Evolutionary conservation across 1,284 basidiomycete genomes (phyloP).

Genomic region (Cronartium quercuum): DNA sequence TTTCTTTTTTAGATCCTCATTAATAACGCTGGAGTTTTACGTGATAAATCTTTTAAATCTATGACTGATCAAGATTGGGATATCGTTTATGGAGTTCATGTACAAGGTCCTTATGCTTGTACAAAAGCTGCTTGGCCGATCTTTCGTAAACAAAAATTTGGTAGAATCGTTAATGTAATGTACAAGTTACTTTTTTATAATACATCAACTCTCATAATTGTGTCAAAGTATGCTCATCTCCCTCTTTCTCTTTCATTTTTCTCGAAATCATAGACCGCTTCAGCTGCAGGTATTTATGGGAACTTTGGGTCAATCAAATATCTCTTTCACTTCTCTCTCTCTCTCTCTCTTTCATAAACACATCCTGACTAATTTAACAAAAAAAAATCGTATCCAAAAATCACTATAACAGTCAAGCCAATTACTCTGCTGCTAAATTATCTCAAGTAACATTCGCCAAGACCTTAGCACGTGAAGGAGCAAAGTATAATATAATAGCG

Average conservation of each 20-base stretch:
- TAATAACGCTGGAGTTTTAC: slow-evolving; percentile 68
- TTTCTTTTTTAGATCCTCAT: slow-evolving; percentile 51
- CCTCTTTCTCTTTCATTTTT: neutral
- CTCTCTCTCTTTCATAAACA: slow-evolving; percentile 32
- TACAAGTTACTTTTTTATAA: neutral
- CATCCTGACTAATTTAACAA: slow-evolving; percentile 48
- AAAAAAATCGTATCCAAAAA: too few relatives aligned
- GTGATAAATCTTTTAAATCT: slow-evolving; percentile 55
- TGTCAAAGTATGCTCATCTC: too few relatives aligned
- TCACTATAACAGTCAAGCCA: slow-evolving; percentile 92
- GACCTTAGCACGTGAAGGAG: slow-evolving; percentile 73
- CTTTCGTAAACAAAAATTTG: slow-evolving; percentile 75
- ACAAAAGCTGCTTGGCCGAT: slow-evolving; percentile 94
- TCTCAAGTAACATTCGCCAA: slow-evolving; percentile 83
- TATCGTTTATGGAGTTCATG: slow-evolving; percentile 76
- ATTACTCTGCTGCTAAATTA: slow-evolving; percentile 63
- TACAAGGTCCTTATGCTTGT: slow-evolving; percentile 92
- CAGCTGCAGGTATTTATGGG: slow-evolving; percentile 78
- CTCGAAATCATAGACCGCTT: slow-evolving; percentile 57
- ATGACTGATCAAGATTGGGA: slow-evolving; percentile 57
- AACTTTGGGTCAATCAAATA: slow-evolving; percentile 36
- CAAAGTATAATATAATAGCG: slow-evolving; percentile 84
- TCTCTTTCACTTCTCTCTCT: slow-evolving; percentile 41
- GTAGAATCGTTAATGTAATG: slow-evolving; percentile 69
- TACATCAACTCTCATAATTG: too few relatives aligned